Percentiles rank a stretch among this genome's conserved stretches.
These are phyloP conservation scores for Erythrophleum ivorense DNA, from an alignment of 331 rosid genomes.

Conservation along the genomic window DNA sequence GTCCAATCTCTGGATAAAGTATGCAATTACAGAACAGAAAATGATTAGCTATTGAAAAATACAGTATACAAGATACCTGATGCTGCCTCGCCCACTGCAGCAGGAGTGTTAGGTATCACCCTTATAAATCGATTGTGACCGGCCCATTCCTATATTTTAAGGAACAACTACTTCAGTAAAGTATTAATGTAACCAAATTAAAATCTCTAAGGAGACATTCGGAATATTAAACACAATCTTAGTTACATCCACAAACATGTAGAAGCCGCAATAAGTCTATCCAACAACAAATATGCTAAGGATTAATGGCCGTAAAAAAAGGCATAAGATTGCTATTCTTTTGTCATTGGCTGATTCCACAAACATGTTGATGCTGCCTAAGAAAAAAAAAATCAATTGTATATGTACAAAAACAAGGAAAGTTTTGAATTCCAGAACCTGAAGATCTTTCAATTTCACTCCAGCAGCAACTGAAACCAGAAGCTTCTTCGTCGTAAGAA, in stretches of 20 bases:
- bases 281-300: background rate
- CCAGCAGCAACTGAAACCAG: slow-evolving; percentile 69
- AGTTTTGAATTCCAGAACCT: slow-evolving; percentile 33
- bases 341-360: background rate
- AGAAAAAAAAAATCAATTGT: background rate
- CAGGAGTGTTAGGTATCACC: slow-evolving; percentile 95
- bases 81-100: slow-evolving; percentile 91
- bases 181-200: slow-evolving; percentile 14
- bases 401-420: background rate
- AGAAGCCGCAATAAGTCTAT: background rate
- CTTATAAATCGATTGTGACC: slow-evolving; percentile 73
- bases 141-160: slow-evolving; percentile 78
- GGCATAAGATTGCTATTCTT: background rate
- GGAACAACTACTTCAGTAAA: slow-evolving; percentile 35
- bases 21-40: slow-evolving; percentile 32
- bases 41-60: slow-evolving; percentile 14
- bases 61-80: slow-evolving; percentile 57
- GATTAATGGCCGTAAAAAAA: background rate
- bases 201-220: slow-evolving; percentile 3
- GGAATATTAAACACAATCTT: background rate
- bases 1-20: slow-evolving; percentile 1
- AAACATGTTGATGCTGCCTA: background rate
- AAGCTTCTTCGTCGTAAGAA: slow-evolving; percentile 54
- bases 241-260: background rate
- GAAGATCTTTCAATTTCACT: slow-evolving; percentile 61